Evolutionary conservation across 192 early-diverging fungal genomes (phyloP).

Genomic region (Gonapodya prolifera): DNA sequence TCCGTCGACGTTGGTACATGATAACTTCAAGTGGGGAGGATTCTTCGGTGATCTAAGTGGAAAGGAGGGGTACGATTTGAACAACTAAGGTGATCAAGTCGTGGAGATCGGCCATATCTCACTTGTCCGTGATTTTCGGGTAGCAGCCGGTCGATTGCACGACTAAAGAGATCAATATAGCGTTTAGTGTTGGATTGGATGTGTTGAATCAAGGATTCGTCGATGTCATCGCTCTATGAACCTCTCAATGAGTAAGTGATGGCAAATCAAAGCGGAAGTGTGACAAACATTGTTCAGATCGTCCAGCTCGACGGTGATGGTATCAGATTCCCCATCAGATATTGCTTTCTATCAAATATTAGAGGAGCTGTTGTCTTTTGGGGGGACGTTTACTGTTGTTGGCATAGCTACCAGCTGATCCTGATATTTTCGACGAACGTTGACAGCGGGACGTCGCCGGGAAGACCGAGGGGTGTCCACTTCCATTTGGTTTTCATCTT

Average conservation of each 20-base stretch:
- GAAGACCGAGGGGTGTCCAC: conserved; percentile 2
- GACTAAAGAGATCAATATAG: conserved; percentile 68
- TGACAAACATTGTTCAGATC: conserved; percentile 20
- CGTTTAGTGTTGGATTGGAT: conserved; percentile 77
- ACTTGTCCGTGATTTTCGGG: conserved; percentile 23
- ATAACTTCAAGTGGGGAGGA: conserved; percentile 82
- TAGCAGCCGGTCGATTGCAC: conserved; percentile 56
- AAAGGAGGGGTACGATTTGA: conserved; percentile 8
- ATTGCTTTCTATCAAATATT: conserved; percentile 14
- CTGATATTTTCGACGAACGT: conserved; percentile 12
- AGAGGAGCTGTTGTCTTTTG: not conserved
- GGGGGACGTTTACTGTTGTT: not conserved
- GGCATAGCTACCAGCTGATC: conserved; percentile 16
- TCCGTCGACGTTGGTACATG: conserved; percentile 66
- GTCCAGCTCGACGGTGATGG: conserved; percentile 29
- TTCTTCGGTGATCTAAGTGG: conserved; percentile 40
- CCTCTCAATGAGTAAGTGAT: not conserved
- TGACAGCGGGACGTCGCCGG: conserved; percentile 6
- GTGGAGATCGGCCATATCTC: not conserved
- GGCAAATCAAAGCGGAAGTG: not conserved
- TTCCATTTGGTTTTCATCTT: conserved; percentile 2
- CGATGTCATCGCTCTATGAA: conserved; percentile 2
- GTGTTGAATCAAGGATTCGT: conserved; percentile 17
- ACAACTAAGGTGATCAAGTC: not conserved
- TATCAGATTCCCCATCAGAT: conserved; percentile 14